Evolutionary conservation across 75 land plant genomes (phyloP), one percentile per base, ranked within the genome.

Genomic region (Ceratopteris richardii): DNA sequence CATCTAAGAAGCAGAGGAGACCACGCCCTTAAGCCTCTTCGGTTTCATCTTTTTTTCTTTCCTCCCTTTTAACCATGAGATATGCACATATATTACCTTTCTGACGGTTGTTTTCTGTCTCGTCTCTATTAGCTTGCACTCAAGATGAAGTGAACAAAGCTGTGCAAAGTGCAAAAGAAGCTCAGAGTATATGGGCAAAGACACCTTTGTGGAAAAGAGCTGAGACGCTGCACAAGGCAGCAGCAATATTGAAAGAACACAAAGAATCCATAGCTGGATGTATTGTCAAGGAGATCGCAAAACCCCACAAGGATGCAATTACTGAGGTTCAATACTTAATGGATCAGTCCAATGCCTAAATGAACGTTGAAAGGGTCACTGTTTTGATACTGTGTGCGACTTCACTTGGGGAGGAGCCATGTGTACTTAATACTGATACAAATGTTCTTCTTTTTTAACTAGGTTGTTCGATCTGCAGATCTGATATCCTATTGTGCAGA

Each of bases 121-220:
- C n/a, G n/a, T n/a, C n/a, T n/a, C 20, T 11, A 21, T 18, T 51
- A 89, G 96, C 96, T 20, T 90, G 93, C 73, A 81, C 88, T 18
- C 93, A 88, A 62, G 88, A 81, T 40, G 93, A 90, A 71, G 93
- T 90, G 58, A 90, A 90, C 71, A 90, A 87, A 62, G 72, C 72
- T 0, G 74, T 90, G 64, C 88, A 90, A 29, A 55, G 29, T 18
- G 80, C 96, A 10, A 84, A 82, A 46, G 60, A 26, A 14, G 88
- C 86, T 2, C 96, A 90, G 39, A 84, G 80, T 44, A 16, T 41
- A 24, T 90, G 96, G 96, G 93, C 96, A 5, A 81, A 77, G 64
- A 81, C 86, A 18, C 96, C 96, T 2, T 69, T 90, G 25, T 90
- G 93, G 96, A 87, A 87, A 69, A 57, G 93, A n/a, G 96, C 96